Conservation (phyloP, 345 rosid species). For the Physaria fendleri region DNA sequence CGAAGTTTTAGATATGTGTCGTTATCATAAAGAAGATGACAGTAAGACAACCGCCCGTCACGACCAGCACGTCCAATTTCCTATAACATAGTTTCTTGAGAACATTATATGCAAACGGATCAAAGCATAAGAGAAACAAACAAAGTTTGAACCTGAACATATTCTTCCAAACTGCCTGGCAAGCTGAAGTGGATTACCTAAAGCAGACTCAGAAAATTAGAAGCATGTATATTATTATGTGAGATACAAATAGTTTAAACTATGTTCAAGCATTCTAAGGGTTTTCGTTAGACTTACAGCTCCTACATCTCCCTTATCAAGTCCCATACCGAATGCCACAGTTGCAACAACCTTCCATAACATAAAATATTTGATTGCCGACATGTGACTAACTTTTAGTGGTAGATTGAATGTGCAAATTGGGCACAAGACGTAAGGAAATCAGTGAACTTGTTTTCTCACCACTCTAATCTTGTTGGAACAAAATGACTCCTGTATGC, state of each 20-base stretch:
- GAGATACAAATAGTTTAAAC: conserved; percentile 8
- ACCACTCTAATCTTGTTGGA: conserved; percentile 95
- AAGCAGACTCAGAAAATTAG: conserved; percentile 24
- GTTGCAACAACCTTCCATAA: conserved; percentile 89
- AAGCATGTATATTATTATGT: conserved; percentile 1
- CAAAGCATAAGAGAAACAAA: conserved; percentile 12
- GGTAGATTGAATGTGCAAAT: not conserved
- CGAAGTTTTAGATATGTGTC: conserved; percentile 76
- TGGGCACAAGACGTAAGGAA: conserved; percentile 12
- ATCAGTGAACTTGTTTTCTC: conserved; percentile 22
- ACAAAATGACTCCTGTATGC: conserved; percentile 79
- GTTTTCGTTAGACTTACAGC: conserved; percentile 62
- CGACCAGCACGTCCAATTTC: conserved; percentile 98
- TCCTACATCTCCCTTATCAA: conserved; percentile 91
- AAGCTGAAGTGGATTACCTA: conserved; percentile 90
- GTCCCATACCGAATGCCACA: conserved; percentile 99
- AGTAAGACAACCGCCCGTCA: conserved; percentile 74
- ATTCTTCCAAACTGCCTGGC: conserved; percentile 99
- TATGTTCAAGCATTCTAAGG: conserved; percentile 12
- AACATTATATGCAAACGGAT: conserved; percentile 7
- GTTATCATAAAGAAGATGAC: conserved; percentile 84
- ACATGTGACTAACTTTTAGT: conserved; percentile 8
- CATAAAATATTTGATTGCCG: conserved; percentile 11
- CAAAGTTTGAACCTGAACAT: conserved; percentile 67
- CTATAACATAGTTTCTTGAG: conserved; percentile 34